phyloP scores from a whole-genome alignment of 768 basidiomycete genomes.

The Rubroboletus pulcherrimus region DNA sequence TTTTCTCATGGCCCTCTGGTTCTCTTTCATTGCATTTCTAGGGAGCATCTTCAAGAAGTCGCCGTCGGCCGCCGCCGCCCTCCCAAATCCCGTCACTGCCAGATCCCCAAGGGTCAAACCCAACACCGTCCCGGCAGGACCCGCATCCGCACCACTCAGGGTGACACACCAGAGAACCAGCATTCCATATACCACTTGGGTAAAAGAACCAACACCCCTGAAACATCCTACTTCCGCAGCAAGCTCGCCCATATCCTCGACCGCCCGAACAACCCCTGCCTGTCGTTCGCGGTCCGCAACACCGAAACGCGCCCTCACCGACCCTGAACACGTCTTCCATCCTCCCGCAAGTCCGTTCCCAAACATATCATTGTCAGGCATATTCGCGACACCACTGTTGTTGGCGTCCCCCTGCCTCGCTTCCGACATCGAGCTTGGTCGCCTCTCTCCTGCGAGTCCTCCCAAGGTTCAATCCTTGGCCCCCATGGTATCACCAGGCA shows the following conservation, averaged over 20 bases:
- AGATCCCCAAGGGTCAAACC: neutral
- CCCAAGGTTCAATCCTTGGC: neutral
- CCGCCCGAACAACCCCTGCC: neutral
- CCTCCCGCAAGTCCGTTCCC: conserved; percentile 16
- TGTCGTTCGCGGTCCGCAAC: conserved; percentile 4
- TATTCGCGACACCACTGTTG: conserved; percentile 9
- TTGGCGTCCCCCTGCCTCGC: neutral
- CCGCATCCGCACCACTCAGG: conserved; percentile 1
- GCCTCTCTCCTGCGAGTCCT: neutral
- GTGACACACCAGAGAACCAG: neutral
- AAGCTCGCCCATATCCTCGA: conserved; percentile 3
- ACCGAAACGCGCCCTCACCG: neutral
- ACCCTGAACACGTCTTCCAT: conserved; percentile 11
- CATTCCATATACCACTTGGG: neutral
- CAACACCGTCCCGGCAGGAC: neutral
- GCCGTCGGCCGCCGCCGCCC: conserved; percentile 1
- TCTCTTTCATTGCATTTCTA: conserved; percentile 8
- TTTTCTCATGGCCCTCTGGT: conserved; percentile 20
- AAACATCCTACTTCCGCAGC: conserved; percentile 8
- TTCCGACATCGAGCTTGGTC: neutral
- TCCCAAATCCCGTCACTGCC: conserved; percentile 20
- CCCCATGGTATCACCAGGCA: neutral
- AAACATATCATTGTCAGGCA: conserved; percentile 17
- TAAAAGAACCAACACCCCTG: conserved; percentile 6
- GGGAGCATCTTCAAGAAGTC: conserved; percentile 11